phyloP scores from a whole-genome alignment of 164 flowering plant species.

The Stephania japonica region DNA sequence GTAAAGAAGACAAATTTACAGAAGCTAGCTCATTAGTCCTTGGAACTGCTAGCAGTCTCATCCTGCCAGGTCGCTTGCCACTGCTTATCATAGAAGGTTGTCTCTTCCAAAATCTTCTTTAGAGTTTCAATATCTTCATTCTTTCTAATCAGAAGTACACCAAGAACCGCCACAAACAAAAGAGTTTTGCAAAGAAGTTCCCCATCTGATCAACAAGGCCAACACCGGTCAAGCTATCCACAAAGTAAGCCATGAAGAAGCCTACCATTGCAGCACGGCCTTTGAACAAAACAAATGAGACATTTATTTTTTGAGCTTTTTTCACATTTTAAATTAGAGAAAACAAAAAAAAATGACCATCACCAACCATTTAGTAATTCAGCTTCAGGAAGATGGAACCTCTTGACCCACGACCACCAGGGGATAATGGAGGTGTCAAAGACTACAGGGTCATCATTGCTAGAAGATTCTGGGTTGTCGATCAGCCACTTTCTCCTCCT shows the following conservation, averaged over 20 bases:
- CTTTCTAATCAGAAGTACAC: constrained; percentile 80
- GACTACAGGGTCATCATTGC: constrained; percentile 70
- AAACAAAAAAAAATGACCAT: neutral
- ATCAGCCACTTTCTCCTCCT: constrained; percentile 91
- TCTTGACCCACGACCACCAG: constrained; percentile 98
- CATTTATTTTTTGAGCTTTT: neutral
- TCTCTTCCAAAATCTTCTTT: constrained; percentile 79
- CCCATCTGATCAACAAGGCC: constrained; percentile 97
- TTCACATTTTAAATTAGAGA: neutral
- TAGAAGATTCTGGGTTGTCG: constrained; percentile 81
- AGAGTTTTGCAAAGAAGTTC: constrained; percentile 97
- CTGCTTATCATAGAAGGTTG: constrained; percentile 95
- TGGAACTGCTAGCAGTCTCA: constrained; percentile 34
- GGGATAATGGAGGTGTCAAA: constrained; percentile 94
- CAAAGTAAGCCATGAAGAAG: constrained; percentile 94
- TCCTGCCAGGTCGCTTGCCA: constrained; percentile 99
- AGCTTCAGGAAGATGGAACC: constrained; percentile 97
- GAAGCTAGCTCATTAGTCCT: constrained; percentile 25
- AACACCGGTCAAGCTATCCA: constrained; percentile 93
- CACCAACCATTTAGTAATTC: constrained; percentile 84
- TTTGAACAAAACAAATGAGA: constrained; percentile 18
- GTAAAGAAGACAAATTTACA: constrained; percentile 3
- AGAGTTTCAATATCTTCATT: constrained; percentile 80
- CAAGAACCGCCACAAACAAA: constrained; percentile 70
- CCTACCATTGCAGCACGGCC: constrained; percentile 99